These are phyloP conservation scores for Leccinum broughii DNA, from an alignment of 768 basidiomycete species.

Conservation along the genomic window DNA sequence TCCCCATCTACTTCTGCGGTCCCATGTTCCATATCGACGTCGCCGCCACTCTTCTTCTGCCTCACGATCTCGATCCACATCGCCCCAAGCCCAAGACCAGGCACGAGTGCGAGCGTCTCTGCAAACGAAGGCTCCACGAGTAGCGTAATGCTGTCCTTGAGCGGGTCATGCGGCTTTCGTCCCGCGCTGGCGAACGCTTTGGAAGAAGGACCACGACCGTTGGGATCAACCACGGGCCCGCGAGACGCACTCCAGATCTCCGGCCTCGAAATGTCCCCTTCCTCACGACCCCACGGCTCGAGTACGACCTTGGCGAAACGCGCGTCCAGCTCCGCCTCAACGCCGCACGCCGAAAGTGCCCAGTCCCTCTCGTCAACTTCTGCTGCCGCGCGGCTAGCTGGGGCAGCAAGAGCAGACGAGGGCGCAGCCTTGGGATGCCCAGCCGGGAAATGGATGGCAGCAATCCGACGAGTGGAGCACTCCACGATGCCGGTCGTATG, in stretches of 20 bases:
- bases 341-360: conserved; percentile 25
- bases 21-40: not conserved
- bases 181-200: conserved; percentile 6
- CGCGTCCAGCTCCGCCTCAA: conserved; percentile 50
- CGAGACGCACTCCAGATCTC: conserved; percentile 38
- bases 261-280: conserved; percentile 39
- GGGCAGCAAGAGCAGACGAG: not conserved
- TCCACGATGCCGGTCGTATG: conserved; percentile 69
- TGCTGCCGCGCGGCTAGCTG: conserved; percentile 7
- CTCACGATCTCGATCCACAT: conserved; percentile 70
- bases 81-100: conserved; percentile 62
- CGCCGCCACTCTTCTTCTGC: conserved; percentile 18
- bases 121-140: conserved; percentile 50
- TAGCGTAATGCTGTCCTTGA: conserved; percentile 58
- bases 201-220: conserved; percentile 9
- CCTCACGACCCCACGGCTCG: conserved; percentile 52
- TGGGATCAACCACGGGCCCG: conserved; percentile 35
- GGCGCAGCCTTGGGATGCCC: conserved; percentile 17
- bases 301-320: conserved; percentile 52
- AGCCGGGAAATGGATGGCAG: conserved; percentile 43
- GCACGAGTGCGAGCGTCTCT: conserved; percentile 37
- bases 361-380: conserved; percentile 7
- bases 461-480: conserved; percentile 59
- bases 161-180: conserved; percentile 46
- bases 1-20: conserved; percentile 7